Evolutionary conservation across 306 rosid species (phyloP).

Genomic region (Argentina anserina): DNA sequence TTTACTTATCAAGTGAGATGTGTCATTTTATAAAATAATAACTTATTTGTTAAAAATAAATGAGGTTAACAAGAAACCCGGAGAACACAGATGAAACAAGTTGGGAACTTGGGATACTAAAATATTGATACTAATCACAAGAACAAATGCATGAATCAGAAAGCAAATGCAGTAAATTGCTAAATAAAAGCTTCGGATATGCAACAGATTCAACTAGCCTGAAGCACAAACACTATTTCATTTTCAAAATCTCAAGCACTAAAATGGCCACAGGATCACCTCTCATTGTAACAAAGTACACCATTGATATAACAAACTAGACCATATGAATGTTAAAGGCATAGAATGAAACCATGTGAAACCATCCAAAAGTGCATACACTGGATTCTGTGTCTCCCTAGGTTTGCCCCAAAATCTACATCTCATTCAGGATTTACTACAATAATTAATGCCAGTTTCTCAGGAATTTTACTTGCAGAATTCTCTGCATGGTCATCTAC

Average conservation of each 20-base stretch:
- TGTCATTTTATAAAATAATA: not conserved
- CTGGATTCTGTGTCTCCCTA: not conserved
- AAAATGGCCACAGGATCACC: not conserved
- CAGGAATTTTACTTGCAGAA: not conserved
- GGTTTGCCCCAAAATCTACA: not conserved
- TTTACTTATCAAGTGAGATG: not conserved
- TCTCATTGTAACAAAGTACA: not conserved
- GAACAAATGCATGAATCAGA: not conserved
- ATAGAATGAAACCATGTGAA: not conserved
- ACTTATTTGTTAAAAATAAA: not conserved
- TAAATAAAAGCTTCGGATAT: not conserved
- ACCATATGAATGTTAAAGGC: not conserved
- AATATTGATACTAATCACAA: not conserved
- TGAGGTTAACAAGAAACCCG: not conserved
- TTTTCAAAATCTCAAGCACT: not conserved
- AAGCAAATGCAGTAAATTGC: not conserved
- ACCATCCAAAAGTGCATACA: not conserved
- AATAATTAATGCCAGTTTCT: not conserved
- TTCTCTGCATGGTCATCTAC: not conserved
- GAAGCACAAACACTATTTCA: not conserved
- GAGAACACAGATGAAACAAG: not conserved
- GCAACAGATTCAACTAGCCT: not conserved
- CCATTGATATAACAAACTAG: not conserved
- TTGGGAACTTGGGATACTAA: not conserved
- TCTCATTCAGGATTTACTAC: not conserved